Base-by-base conservation (phyloP, 1,284 basidiomycete genomes). In the Cryptococcus sp. region DNA sequence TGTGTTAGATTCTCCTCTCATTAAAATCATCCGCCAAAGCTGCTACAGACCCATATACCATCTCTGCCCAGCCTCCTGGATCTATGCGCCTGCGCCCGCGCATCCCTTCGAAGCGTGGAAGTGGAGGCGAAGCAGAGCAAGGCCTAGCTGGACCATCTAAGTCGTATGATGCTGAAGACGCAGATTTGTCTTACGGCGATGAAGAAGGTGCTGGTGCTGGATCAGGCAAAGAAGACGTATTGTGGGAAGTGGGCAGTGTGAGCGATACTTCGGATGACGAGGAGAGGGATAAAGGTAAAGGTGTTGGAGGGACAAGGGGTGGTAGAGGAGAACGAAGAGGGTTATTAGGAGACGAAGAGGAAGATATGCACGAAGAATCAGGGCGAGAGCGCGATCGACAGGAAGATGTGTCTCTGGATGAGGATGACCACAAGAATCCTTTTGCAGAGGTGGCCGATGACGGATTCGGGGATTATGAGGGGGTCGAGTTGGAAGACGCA, bases 211-310 rank as follows among this genome's bases (percentile, higher is more conserved):
- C 54, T 10, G 50, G 25, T 39, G 52, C 40, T 4, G 51, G 40
- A 45, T 53, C 38, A 50, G 47, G 59, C 39, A 46, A 60, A 57
- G 56, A 62, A 17, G 66, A 70, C 25, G 67, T 72, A 6, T n/a
- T 71, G 38, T 73, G 74, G 75, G 74, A 71, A 47, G 73, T 73
- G 16, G 75, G 73, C 11, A 73, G 67, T 49, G 61, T 68, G 17
- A 72, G 70, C 37, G 72, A 73, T 43, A 63, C 59, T 5, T 67
- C 65, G 11, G 64, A 64, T 26, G 60, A 58, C 20, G 64, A 67
- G 25, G 58, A 55, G 11, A 59, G 43, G 5, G 58, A 62, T 20
- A 65, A 61, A 37, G 56, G 61, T 15, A 65, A 61, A 46, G 74
- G 72, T 13, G 63, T 68, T 1, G 69, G 65, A 1, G 69, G 65